Evolutionary conservation across 1,284 basidiomycete species (phyloP).

Genomic region (Tausonia pullulans): DNA sequence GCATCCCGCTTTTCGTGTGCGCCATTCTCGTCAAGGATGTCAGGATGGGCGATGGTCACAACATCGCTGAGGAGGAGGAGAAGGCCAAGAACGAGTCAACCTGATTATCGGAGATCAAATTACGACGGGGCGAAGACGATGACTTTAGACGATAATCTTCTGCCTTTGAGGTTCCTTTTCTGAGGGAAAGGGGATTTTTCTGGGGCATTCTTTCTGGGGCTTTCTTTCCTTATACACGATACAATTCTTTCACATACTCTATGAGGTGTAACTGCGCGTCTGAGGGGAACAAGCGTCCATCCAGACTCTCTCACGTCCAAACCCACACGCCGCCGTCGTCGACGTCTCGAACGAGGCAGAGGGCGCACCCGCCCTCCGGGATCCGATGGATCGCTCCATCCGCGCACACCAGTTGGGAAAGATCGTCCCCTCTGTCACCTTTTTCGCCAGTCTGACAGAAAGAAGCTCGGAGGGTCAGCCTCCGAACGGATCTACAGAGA

Average conservation of each 20-base stretch:
- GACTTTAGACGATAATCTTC: no score
- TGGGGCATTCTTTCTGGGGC: no score
- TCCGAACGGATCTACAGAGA: no score
- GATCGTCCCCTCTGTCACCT: background rate
- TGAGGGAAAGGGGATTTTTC: no score
- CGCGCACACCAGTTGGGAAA: constrained; percentile 6
- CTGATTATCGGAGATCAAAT: background rate
- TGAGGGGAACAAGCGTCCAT: background rate
- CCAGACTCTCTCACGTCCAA: background rate
- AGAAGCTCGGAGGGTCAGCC: no score
- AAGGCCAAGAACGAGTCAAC: background rate
- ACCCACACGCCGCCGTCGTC: background rate
- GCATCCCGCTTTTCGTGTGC: constrained; percentile 22
- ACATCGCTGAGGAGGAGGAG: constrained; percentile 24
- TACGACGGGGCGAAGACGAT: no score
- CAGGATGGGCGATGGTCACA: constrained; percentile 27
- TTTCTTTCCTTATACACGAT: no score
- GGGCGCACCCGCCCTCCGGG: constrained; percentile 1
- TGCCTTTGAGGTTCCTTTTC: no score
- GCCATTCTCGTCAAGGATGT: constrained; percentile 24
- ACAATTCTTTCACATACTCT: no score
- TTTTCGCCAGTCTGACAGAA: no score
- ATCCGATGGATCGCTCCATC: constrained; percentile 6
- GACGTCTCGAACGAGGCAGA: background rate
- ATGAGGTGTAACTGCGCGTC: no score